phyloP scores from a whole-genome alignment of 2,329 filamentous ascomycete species.

The Fusarium albosuccineum region DNA sequence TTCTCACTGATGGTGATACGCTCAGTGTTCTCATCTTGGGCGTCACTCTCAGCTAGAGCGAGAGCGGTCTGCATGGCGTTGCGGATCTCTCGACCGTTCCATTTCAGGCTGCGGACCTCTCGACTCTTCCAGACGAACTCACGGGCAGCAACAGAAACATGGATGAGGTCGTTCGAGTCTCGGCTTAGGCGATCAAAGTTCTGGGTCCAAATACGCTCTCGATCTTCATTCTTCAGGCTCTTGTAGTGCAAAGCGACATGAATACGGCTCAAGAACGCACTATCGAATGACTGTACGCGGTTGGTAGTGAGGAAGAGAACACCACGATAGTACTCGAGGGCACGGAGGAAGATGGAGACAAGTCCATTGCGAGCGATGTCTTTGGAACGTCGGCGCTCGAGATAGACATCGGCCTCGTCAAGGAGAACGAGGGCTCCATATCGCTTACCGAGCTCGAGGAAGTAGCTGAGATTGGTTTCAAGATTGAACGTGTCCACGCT shows the following conservation, averaged over 20 bases:
- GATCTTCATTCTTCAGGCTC: slow-evolving; percentile 56
- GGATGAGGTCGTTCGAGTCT: slow-evolving; percentile 55
- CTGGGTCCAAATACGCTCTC: slow-evolving; percentile 60
- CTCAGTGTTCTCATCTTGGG: slow-evolving; percentile 52
- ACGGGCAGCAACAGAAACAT: slow-evolving; percentile 54
- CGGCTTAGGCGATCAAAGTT: slow-evolving; percentile 61
- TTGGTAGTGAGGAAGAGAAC: slow-evolving; percentile 66
- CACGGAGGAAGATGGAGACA: slow-evolving; percentile 63
- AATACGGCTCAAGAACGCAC: slow-evolving; percentile 63
- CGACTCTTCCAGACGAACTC: slow-evolving; percentile 54
- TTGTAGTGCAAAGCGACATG: slow-evolving; percentile 63
- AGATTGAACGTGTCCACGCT: slow-evolving; percentile 54
- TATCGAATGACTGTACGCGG: slow-evolving; percentile 61
- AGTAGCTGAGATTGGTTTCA: slow-evolving; percentile 61
- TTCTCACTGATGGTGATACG: slow-evolving; percentile 49
- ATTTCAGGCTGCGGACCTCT: slow-evolving; percentile 55
- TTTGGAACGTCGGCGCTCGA: slow-evolving; percentile 62
- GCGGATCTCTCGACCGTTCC: slow-evolving; percentile 59
- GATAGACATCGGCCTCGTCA: slow-evolving; percentile 72
- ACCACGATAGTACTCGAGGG: slow-evolving; percentile 65
- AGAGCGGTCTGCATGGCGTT: slow-evolving; percentile 61
- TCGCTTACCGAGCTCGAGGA: slow-evolving; percentile 62
- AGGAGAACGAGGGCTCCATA: slow-evolving; percentile 67
- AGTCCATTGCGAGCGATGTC: slow-evolving; percentile 63
- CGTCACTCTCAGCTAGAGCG: slow-evolving; percentile 58